Base-by-base conservation (phyloP, 495 filamentous ascomycete species). In the Aspergillus steynii region DNA sequence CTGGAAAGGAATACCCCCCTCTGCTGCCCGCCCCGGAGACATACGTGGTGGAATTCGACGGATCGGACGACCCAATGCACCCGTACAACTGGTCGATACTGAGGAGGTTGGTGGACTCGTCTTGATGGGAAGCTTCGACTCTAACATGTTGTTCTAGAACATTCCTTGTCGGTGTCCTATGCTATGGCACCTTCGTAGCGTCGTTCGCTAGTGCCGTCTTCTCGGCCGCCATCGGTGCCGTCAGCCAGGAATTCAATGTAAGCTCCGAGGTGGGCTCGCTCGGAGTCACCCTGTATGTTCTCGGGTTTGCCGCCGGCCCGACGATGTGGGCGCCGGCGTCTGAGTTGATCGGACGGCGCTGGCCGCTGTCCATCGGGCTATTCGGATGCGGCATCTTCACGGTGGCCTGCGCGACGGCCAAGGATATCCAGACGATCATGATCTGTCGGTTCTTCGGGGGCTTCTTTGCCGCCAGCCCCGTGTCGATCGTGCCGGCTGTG, bases 321-420 rank as follows among this genome's bases (percentile, higher is more conserved):
- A 60, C 83, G 0, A 59, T 86, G n/a, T 88, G 79, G 77, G 84
- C 80, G 1, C 93, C 93, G 0, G 73, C 89, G 14, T 93, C 89
- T 10, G 93, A 97, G 69, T 75, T 97, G 27, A 83, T 83, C 61
- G 93, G 93, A 27, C 68, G 83, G n/a, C 82, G 80, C 51, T 66
- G 65, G 64, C 86, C 86, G 2, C 66, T 89, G 5, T 77, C 81
- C 29, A 61, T 82, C 26, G 83, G 82, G 31, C 71, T 82, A 50
- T 59, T 83, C 25, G 68, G 78, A 27, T 85, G 84, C 50, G 76
- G 74, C 0, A 75, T 87, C 50, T 88, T 88, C 61, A 77, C 77
- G 1, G 75, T 87, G 48, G 81, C 77, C 7, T 79, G 80, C 9
- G 85, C 82, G 4, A 76, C 84, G 73, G 83, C 75, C 60, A 85